Conservation (phyloP, 1,284 basidiomycete genomes). For the Ceratobasidium sp. region DNA sequence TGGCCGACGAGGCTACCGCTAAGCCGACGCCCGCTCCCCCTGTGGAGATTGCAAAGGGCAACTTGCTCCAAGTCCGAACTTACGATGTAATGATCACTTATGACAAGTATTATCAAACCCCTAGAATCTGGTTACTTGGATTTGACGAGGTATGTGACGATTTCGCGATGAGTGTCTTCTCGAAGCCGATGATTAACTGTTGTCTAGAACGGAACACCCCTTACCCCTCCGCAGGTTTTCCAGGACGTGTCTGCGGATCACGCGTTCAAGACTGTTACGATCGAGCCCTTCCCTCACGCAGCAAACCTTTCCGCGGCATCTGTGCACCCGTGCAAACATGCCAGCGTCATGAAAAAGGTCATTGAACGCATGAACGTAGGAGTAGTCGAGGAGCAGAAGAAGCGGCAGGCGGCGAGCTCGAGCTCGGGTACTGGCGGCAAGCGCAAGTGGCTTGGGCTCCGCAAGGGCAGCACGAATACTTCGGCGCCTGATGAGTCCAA, state of each 20-base stretch:
- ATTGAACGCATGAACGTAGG: slow-evolving; percentile 97
- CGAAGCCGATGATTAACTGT: slow-evolving; percentile 28
- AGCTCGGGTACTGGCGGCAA: slow-evolving; percentile 62
- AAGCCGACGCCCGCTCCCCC: slow-evolving; percentile 59
- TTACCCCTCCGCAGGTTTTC: slow-evolving; percentile 91
- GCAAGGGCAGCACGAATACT: slow-evolving; percentile 55
- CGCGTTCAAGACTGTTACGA: slow-evolving; percentile 98
- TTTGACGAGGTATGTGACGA: slow-evolving; percentile 80
- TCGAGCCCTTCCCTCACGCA: slow-evolving; percentile 96
- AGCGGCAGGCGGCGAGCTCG: slow-evolving; percentile 57
- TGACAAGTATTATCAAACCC: slow-evolving; percentile 98
- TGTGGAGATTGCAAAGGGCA: slow-evolving; percentile 71
- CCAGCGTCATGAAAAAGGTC: slow-evolving; percentile 99
- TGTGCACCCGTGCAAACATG: slow-evolving; percentile 98
- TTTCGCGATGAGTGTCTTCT: slow-evolving; percentile 44
- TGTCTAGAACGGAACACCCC: slow-evolving; percentile 77
- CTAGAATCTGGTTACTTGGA: slow-evolving; percentile 91
- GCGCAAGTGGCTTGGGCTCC: slow-evolving; percentile 83
- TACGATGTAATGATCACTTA: slow-evolving; percentile 99
- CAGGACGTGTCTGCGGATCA: slow-evolving; percentile 98
- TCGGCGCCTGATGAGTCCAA: slow-evolving; percentile 47
- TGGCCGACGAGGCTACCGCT: slow-evolving; percentile 82
- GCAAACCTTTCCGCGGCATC: slow-evolving; percentile 82
- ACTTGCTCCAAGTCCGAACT: slow-evolving; percentile 92
- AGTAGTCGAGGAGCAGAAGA: slow-evolving; percentile 74